Conservation (phyloP, 2,329 filamentous ascomycete genomes). For the Calonectria crousiana region DNA sequence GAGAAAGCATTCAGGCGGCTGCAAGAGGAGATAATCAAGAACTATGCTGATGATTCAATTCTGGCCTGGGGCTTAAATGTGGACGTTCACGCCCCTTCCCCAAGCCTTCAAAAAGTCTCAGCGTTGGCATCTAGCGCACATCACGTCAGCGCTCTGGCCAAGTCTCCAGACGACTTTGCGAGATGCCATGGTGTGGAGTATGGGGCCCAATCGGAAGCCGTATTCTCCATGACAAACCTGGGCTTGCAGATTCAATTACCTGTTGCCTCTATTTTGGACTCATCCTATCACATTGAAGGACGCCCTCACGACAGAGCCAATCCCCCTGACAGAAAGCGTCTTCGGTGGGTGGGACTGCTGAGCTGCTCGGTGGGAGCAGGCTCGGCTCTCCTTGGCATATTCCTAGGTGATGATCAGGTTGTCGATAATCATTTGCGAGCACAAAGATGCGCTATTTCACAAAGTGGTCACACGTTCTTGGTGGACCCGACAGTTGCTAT, state of each 20-base stretch:
- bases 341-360: not conserved
- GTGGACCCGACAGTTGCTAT: not conserved
- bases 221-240: not conserved
- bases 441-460: not conserved
- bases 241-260: not conserved
- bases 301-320: not conserved
- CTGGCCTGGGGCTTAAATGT: not conserved
- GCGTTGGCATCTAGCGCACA: not conserved
- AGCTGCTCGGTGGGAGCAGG: not conserved
- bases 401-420: not conserved
- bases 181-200: not conserved
- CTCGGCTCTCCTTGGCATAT: not conserved
- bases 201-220: not conserved
- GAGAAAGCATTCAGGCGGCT: slow-evolving; percentile 6
- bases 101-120: not conserved
- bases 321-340: not conserved
- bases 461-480: not conserved
- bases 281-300: too few species aligned
- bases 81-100: not conserved
- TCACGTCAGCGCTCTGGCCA: not conserved
- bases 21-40: slow-evolving; percentile 15
- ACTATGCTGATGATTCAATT: not conserved
- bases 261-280: not conserved
- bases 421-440: not conserved
- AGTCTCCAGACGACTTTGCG: not conserved